Evolutionary conservation across 768 basidiomycete species (phyloP).

Genomic region (Amanita phalloides): DNA sequence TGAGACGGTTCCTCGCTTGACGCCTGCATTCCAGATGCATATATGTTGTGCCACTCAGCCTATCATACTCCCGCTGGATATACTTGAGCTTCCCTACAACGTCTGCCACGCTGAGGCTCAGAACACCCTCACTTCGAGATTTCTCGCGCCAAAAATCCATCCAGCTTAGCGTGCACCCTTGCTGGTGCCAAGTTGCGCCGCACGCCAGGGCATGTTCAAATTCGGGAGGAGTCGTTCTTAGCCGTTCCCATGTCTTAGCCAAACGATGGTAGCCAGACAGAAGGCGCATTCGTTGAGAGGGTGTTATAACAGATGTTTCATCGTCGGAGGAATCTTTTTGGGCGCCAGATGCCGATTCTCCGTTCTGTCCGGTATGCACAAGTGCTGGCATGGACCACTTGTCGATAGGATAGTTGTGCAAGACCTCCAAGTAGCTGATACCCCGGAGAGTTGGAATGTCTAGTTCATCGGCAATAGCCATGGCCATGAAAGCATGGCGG

Average conservation of each 20-base stretch:
- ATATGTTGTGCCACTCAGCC: constrained; percentile 63
- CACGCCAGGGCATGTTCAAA: constrained; percentile 59
- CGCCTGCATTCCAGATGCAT: constrained; percentile 70
- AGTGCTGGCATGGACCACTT: constrained; percentile 19
- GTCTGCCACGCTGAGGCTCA: constrained; percentile 51
- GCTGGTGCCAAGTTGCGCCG: constrained; percentile 62
- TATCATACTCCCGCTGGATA: constrained; percentile 58
- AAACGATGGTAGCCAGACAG: constrained; percentile 64
- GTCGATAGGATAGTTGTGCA: constrained; percentile 47
- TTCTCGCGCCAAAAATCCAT: constrained; percentile 75
- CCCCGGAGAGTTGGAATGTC: constrained; percentile 49
- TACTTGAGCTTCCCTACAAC: constrained; percentile 54
- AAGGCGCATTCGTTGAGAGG: constrained; percentile 51
- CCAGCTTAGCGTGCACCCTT: constrained; percentile 65
- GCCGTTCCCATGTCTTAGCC: constrained; percentile 51
- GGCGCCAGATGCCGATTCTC: neutral
- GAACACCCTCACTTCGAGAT: constrained; percentile 47
- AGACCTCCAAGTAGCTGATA: constrained; percentile 62
- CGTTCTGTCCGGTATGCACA: constrained; percentile 12
- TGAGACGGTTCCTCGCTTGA: constrained; percentile 44
- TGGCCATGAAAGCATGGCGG: constrained; percentile 62
- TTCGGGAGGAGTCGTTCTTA: constrained; percentile 43
- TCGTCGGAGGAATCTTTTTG: neutral
- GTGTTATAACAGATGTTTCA: constrained; percentile 24
- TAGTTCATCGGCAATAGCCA: constrained; percentile 65